These are phyloP conservation scores for Solanum lignicaule DNA, from an alignment of 257 asterid species.

Conservation along the genomic window DNA sequence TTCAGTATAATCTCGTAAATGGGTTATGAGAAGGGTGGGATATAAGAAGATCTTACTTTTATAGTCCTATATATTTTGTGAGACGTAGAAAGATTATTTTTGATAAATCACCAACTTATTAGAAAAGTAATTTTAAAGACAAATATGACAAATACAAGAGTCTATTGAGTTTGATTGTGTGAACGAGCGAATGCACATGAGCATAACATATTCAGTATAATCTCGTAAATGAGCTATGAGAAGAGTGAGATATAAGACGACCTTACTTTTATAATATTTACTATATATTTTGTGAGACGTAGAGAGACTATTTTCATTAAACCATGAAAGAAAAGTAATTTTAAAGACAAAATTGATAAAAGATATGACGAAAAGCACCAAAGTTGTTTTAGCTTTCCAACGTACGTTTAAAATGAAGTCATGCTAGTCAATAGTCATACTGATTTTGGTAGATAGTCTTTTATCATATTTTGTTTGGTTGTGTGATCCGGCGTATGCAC, in stretches of 20 bases:
- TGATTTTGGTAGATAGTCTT: neutral
- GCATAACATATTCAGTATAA: too few species aligned
- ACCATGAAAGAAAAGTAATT: neutral
- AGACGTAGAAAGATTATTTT: neutral
- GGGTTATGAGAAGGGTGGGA: neutral
- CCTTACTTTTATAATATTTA: neutral
- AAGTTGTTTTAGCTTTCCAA: neutral
- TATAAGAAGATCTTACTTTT: neutral
- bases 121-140: neutral
- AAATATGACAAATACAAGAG: neutral
- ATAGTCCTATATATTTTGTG: neutral
- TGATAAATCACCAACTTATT: neutral
- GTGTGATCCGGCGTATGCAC: neutral
- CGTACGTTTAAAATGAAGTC: neutral
- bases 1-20: neutral
- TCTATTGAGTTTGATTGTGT: too few species aligned
- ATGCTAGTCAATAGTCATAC: neutral
- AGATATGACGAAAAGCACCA: neutral
- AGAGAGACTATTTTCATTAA: neutral
- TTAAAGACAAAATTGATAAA: neutral
- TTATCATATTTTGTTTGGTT: neutral
- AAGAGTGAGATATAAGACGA: too few species aligned
- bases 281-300: neutral
- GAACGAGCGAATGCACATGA: too few species aligned
- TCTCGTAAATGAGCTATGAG: too few species aligned